Percentiles rank a stretch among this genome's conserved stretches.
Conservation (phyloP, 2,329 filamentous ascomycete species). For the Ophiosphaerella korrae region DNA sequence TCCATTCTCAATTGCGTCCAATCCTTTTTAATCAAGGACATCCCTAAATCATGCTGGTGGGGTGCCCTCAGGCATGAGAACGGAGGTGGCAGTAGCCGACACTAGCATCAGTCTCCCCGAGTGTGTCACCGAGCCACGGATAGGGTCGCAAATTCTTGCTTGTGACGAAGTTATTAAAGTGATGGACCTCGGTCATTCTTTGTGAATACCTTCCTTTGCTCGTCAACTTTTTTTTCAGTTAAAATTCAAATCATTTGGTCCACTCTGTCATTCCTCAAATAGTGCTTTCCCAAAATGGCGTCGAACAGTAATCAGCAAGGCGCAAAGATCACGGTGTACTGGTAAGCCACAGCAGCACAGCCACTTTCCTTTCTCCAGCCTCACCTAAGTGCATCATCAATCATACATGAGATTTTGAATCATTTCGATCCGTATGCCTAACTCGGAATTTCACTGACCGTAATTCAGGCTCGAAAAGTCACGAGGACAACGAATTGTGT, state of each 20-base stretch:
- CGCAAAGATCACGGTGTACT: slow-evolving; percentile 44
- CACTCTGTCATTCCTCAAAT: neutral
- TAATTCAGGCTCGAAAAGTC: slow-evolving; percentile 77
- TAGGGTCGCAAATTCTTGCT: neutral
- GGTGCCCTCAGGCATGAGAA: no score
- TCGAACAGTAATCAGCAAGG: slow-evolving; percentile 32
- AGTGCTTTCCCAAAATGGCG: slow-evolving; percentile 9
- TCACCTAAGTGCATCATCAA: neutral
- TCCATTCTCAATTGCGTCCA: no score
- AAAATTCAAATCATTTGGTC: no score
- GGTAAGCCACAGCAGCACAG: slow-evolving; percentile 30
- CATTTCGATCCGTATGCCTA: slow-evolving; percentile 1
- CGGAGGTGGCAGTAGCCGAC: neutral
- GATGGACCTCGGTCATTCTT: slow-evolving; percentile 5
- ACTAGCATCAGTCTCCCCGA: neutral
- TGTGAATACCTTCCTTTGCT: no score
- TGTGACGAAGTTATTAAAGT: slow-evolving; percentile 1
- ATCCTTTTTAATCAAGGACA: no score
- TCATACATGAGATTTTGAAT: neutral
- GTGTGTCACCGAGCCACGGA: neutral
- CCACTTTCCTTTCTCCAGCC: slow-evolving; percentile 1
- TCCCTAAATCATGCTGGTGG: no score
- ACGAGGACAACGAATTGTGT: slow-evolving; percentile 80
- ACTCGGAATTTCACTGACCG: neutral
- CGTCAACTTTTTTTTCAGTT: no score